A percentile compares a stretch with the other conserved stretches of the same genome.
Conservation (phyloP, 257 asterid species). For the Plectranthus barbatus region DNA sequence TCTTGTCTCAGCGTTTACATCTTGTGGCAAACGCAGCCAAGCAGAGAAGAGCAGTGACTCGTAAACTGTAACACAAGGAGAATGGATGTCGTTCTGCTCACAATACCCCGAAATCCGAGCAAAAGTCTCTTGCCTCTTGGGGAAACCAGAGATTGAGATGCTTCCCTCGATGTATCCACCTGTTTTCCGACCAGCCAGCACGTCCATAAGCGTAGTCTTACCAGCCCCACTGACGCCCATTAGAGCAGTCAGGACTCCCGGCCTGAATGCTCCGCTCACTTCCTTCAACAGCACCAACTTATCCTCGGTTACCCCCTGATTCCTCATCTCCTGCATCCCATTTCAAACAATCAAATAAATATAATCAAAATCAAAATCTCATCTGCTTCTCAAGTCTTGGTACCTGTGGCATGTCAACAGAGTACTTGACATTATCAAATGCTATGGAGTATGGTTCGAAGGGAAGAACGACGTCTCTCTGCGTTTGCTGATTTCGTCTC, state of each 20-base stretch:
- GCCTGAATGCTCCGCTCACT: constrained; percentile 59
- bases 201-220: constrained; percentile 68
- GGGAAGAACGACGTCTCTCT: constrained; percentile 35
- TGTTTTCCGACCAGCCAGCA: constrained; percentile 61
- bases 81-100: constrained; percentile 61
- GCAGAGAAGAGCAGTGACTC: constrained; percentile 60
- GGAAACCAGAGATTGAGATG: constrained; percentile 52
- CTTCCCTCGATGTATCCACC: constrained; percentile 59
- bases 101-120: constrained; percentile 66
- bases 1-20: constrained; percentile 28
- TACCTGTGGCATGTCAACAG: constrained; percentile 68
- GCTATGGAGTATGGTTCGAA: constrained; percentile 43
- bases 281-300: constrained; percentile 42
- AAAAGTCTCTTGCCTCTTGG: constrained; percentile 55
- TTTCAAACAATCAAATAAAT: not conserved
- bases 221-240: constrained; percentile 80
- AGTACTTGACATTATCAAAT: constrained; percentile 40
- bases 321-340: constrained; percentile 28
- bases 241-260: constrained; percentile 59
- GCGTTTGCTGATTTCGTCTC: constrained; percentile 1
- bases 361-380: too few species aligned
- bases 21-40: constrained; percentile 53
- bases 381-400: not conserved
- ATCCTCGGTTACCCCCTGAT: constrained; percentile 35
- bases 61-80: constrained; percentile 47